These are phyloP conservation scores for Scedosporium apiospermum DNA, from an alignment of 2,329 filamentous ascomycete genomes.

Conservation along the genomic window DNA sequence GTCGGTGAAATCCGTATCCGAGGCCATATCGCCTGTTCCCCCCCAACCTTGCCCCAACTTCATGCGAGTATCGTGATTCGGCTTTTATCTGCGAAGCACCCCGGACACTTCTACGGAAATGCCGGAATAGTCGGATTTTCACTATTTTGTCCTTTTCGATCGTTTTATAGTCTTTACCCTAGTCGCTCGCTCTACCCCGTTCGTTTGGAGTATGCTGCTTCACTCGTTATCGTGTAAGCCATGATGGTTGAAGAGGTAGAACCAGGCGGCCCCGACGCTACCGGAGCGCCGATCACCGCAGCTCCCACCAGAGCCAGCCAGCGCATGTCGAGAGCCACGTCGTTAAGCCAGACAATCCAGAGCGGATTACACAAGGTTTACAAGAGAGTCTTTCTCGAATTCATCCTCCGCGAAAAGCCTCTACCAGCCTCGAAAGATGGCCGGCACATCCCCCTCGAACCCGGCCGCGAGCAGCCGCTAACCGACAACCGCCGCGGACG, in stretches of 20 bases:
- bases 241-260: conserved; percentile 3
- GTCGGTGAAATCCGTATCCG: not conserved
- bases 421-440: conserved; percentile 67
- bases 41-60: not conserved
- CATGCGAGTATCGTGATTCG: not conserved
- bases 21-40: not conserved
- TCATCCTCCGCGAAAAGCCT: conserved; percentile 54
- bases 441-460: conserved; percentile 32
- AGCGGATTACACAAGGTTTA: conserved; percentile 17
- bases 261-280: not conserved
- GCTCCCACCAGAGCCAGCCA: not conserved
- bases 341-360: not conserved
- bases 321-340: not conserved
- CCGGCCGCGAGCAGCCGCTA: conserved; percentile 29
- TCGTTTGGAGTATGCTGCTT: not conserved
- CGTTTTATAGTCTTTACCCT: not conserved
- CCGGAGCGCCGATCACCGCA: not conserved
- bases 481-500: conserved; percentile 40
- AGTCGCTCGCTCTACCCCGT: not conserved
- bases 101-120: not conserved
- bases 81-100: not conserved
- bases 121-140: not conserved
- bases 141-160: not conserved
- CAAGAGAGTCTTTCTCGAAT: conserved; percentile 30
- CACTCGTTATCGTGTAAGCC: not conserved